phyloP scores from a whole-genome alignment of 1,284 basidiomycete genomes.

The Cryptococcus floricola region DNA sequence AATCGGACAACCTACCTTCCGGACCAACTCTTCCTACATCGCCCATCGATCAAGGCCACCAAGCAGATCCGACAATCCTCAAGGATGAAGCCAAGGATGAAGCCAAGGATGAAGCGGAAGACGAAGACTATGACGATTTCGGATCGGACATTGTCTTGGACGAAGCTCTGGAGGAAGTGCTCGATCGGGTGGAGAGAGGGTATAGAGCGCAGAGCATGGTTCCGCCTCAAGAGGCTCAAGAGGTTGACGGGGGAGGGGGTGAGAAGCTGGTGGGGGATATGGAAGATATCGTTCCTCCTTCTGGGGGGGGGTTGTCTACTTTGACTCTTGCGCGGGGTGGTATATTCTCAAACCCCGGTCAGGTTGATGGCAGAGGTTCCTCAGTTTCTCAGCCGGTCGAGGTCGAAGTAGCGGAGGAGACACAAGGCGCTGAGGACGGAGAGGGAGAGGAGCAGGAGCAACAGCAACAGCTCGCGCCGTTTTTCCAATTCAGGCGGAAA shows the following conservation, averaged over 20 bases:
- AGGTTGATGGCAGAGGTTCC: too few species aligned
- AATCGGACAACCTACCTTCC: too few species aligned
- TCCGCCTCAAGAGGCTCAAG: not conserved
- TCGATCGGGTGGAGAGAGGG: slow-evolving; percentile 20
- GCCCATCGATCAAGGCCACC: too few species aligned
- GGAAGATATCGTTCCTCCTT: slow-evolving; percentile 12
- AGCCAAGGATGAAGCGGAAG: not conserved
- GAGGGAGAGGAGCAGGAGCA: slow-evolving; percentile 6
- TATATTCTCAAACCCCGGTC: not conserved
- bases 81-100: not conserved
- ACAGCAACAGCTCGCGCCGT: slow-evolving; percentile 20
- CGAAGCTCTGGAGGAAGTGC: slow-evolving; percentile 25
- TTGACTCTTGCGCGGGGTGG: not conserved
- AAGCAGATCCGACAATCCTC: too few species aligned
- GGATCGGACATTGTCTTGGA: slow-evolving; percentile 28
- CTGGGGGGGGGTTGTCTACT: too few species aligned
- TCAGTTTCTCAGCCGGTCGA: too few species aligned
- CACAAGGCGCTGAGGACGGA: not conserved
- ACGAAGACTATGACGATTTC: slow-evolving; percentile 17
- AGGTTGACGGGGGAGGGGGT: not conserved
- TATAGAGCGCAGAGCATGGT: not conserved
- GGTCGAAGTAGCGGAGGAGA: too few species aligned
- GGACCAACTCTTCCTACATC: too few species aligned
- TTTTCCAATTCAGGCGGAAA: slow-evolving; percentile 35
- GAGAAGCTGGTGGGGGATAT: slow-evolving; percentile 13